Evolutionary conservation across 1,284 basidiomycete species (phyloP).

Genomic region (Trichosporon coremiiforme): DNA sequence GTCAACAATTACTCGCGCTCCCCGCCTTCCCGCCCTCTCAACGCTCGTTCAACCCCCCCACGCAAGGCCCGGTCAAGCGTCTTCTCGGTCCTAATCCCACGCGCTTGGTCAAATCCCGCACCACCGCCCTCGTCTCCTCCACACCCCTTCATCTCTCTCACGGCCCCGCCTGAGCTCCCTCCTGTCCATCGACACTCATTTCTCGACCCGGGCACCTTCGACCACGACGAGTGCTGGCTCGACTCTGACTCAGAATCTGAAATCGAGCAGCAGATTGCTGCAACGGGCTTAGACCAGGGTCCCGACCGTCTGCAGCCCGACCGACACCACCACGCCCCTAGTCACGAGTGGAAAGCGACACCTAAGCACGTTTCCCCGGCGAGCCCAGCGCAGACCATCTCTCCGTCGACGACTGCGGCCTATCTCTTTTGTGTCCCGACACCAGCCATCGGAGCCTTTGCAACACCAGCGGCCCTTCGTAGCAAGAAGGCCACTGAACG

Average conservation of each 20-base stretch:
- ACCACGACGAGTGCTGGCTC: conserved; percentile 15
- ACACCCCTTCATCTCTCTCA: background rate
- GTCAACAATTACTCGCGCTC: conserved; percentile 18
- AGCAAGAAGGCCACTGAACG: conserved; percentile 14
- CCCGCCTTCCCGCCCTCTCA: conserved; percentile 17
- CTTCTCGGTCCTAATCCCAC: conserved; percentile 14
- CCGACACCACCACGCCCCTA: background rate
- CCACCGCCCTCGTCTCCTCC: conserved; percentile 8
- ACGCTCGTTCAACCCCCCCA: conserved; percentile 10
- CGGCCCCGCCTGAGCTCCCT: conserved; percentile 2
- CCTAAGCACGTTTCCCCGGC: background rate
- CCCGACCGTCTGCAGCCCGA: background rate
- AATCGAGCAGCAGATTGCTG: background rate
- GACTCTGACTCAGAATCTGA: conserved; percentile 15
- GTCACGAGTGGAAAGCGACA: background rate
- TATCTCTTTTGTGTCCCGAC: conserved; percentile 12
- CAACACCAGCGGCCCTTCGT: conserved; percentile 10
- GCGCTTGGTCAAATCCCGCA: conserved; percentile 10
- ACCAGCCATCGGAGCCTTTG: conserved; percentile 13
- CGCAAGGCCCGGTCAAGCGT: conserved; percentile 15
- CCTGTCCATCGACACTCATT: conserved; percentile 7
- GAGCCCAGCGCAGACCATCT: conserved; percentile 15
- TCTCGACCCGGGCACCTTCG: conserved; percentile 13
- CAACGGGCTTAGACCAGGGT: conserved; percentile 2
- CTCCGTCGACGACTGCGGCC: conserved; percentile 9